Conservation (phyloP, 768 basidiomycete genomes). For the Thelephora aurantiotincta region DNA sequence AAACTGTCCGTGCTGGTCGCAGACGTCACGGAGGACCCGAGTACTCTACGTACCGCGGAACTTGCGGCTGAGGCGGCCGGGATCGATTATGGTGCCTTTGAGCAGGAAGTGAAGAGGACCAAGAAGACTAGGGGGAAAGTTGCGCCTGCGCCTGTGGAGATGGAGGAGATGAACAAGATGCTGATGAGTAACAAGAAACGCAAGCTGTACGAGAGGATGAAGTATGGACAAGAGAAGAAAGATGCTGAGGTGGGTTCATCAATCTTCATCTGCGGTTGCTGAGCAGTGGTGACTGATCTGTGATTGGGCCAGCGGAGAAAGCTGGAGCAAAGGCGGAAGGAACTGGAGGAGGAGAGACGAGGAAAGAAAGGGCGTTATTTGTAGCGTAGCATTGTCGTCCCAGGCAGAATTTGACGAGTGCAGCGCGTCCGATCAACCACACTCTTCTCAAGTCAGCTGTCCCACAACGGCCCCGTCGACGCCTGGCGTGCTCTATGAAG, state of each 20-base stretch:
- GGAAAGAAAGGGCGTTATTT: conserved; percentile 7
- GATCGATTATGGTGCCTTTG: conserved; percentile 66
- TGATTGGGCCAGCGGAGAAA: conserved; percentile 11
- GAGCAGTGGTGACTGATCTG: conserved; percentile 6
- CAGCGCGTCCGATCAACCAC: not conserved
- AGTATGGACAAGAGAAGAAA: conserved; percentile 69
- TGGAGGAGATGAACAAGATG: conserved; percentile 92
- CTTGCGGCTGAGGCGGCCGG: conserved; percentile 85
- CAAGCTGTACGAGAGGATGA: conserved; percentile 90
- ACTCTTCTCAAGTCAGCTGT: not conserved
- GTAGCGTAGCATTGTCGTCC: not conserved
- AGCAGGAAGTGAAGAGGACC: conserved; percentile 55
- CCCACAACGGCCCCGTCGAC: not conserved
- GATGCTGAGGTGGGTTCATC: conserved; percentile 53
- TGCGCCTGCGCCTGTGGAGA: conserved; percentile 16
- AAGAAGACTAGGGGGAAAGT: conserved; percentile 23
- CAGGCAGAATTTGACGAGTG: not conserved
- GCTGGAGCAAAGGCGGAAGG: conserved; percentile 14
- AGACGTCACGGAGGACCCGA: conserved; percentile 36
- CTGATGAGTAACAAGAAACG: conserved; percentile 93
- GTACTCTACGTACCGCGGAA: conserved; percentile 74
- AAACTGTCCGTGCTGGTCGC: conserved; percentile 18
- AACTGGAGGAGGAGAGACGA: conserved; percentile 16
- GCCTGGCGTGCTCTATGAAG: not conserved
- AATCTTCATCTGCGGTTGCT: not conserved